Evolutionary conservation across 2,329 filamentous ascomycete genomes (phyloP), one percentile per base, ranked within the genome.

Genomic region (Pyricularia pennisetigena): DNA sequence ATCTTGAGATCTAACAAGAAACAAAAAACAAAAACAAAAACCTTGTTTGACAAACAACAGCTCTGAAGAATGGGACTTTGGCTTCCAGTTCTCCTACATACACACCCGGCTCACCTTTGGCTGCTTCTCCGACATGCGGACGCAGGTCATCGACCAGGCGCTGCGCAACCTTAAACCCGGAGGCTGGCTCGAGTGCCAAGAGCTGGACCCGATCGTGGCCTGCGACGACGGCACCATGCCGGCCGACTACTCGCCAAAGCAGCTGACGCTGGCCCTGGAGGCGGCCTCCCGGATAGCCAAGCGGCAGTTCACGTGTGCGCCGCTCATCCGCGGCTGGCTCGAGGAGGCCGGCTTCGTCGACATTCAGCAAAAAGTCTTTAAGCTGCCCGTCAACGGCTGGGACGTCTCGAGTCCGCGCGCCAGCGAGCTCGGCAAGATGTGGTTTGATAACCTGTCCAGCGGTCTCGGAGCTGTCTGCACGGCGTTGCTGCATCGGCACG

Each of bases 101-200:
- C 84, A 87, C 73, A 82, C 81, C 0, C 81, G 84, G 59, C 75
- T 80, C 49, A 83, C 82, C 0, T 73, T 80, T 10, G 83, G 82
- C 24, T 84, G 82, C 71, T 86, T 83, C 81, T 75, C 77, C 7
- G 77, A 81, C 68, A 83, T 83, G 72, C 79, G 82, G 67, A 72
- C 72, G 0, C 78, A 85, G 65, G 77, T 86, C 24, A 83, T 90
- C 68, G 75, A 77, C 35, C 83, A 83, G 69, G 82, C 83, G 4
- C 85, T 83, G 69, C 75, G 78, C n/a, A 76, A 80, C 57, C 76
- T 86, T 0, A 75, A 76, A 14, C 84, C 84, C 0, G 85, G 84
- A 35, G 84, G 84, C 62, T 87, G 82, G 78, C 78, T 86, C 63
- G 84, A 87, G 73, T 82, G 81, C 2, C 83, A 86, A 71, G 84